These are phyloP conservation scores for Castanea crenata DNA, from an alignment of 306 rosid species.

Conservation along the genomic window DNA sequence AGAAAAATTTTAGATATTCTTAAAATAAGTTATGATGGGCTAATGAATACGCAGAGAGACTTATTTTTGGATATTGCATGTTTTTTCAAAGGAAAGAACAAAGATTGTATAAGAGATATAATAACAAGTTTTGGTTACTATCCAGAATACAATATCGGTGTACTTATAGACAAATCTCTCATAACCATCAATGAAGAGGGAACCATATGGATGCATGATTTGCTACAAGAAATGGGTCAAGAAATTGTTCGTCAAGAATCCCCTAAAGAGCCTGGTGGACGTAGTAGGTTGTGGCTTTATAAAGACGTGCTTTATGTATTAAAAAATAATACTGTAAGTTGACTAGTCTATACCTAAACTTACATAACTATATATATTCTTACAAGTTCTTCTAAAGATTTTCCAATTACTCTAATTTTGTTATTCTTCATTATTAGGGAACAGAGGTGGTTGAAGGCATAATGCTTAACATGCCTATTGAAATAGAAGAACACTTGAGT, in stretches of 20 bases:
- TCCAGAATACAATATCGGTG: neutral
- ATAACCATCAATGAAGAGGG: neutral
- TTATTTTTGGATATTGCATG: no score
- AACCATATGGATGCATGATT: neutral
- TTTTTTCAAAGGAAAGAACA: no score
- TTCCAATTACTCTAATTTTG: neutral
- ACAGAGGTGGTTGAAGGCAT: neutral
- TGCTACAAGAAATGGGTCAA: neutral
- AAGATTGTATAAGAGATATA: no score
- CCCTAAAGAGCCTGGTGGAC: neutral
- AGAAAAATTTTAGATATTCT: neutral
- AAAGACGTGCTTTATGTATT: neutral
- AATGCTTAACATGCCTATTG: neutral
- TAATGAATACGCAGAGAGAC: neutral
- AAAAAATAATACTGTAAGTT: neutral
- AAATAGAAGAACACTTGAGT: neutral
- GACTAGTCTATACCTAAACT: neutral
- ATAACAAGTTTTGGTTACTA: no score
- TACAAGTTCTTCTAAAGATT: neutral
- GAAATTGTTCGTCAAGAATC: neutral
- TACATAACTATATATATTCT: neutral
- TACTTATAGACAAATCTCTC: neutral
- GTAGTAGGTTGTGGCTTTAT: neutral
- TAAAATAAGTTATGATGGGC: neutral
- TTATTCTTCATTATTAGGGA: neutral